These are phyloP conservation scores for Tetrahymena borealis DNA, from an alignment of 73 alveolate species.

Conservation along the genomic window DNA sequence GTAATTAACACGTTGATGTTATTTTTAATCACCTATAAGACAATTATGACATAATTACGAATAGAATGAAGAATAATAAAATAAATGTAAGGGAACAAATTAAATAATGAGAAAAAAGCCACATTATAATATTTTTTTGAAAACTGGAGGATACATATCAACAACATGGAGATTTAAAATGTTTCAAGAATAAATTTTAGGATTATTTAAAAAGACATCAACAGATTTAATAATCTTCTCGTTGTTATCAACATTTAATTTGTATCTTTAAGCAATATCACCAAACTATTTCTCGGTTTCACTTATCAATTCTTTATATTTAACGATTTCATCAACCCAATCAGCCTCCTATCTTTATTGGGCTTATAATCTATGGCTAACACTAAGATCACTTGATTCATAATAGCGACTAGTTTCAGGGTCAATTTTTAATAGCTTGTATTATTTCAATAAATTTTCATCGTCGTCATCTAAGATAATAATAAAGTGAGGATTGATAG, in stretches of 20 bases:
- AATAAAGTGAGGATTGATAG: slow-evolving; percentile 9
- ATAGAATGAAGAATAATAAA: no score
- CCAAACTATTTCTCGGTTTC: slow-evolving; percentile 19
- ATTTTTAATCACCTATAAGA: no score
- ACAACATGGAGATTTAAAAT: no score
- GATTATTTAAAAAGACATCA: slow-evolving; percentile 42
- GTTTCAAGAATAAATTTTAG: slow-evolving; percentile 39
- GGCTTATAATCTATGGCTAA: slow-evolving; percentile 9
- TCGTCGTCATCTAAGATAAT: slow-evolving; percentile 28
- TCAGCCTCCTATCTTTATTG: slow-evolving; percentile 9
- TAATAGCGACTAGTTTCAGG: slow-evolving; percentile 20
- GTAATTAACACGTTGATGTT: no score
- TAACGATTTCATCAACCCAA: neutral
- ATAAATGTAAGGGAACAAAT: no score
- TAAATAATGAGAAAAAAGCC: no score
- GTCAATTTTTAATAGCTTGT: slow-evolving; percentile 23
- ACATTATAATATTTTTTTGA: no score
- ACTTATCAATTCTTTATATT: neutral
- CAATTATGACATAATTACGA: no score
- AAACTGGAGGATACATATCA: no score
- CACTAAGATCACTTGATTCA: slow-evolving; percentile 10
- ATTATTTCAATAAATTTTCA: slow-evolving; percentile 18
- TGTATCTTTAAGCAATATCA: slow-evolving; percentile 13
- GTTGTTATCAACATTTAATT: slow-evolving; percentile 19
- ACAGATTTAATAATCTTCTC: slow-evolving; percentile 30